Evolutionary conservation across 495 filamentous ascomycete genomes (phyloP).

Genomic region (Podospora pseudoanserina): DNA sequence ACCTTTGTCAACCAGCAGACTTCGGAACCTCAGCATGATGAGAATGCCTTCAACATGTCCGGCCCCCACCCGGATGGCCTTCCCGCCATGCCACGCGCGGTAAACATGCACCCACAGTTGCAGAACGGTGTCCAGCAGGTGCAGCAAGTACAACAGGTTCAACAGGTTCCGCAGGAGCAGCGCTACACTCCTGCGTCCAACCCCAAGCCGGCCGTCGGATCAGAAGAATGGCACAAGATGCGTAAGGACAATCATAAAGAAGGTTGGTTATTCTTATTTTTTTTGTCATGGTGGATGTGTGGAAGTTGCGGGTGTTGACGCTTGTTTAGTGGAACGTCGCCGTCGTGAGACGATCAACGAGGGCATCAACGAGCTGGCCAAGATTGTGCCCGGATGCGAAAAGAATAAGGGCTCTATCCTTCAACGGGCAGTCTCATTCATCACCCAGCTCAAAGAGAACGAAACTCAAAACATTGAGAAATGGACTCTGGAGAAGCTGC

Average conservation of each 20-base stretch:
- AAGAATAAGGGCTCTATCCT: conserved; percentile 99
- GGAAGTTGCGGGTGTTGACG: conserved; percentile 9
- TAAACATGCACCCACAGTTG: conserved; percentile 22
- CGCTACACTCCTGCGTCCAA: conserved; percentile 22
- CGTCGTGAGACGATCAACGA: conserved; percentile 99
- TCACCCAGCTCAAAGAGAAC: conserved; percentile 89
- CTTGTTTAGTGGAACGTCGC: conserved; percentile 77
- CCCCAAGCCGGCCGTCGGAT: conserved; percentile 82
- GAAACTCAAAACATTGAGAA: conserved; percentile 91
- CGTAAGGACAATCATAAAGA: conserved; percentile 99
- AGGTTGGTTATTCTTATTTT: conserved; percentile 53
- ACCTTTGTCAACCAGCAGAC: conserved; percentile 49
- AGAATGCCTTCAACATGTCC: conserved; percentile 30
- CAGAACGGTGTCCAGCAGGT: conserved; percentile 29
- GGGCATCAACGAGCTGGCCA: conserved; percentile 96
- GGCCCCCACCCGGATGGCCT: conserved; percentile 49
- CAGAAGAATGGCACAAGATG: conserved; percentile 97
- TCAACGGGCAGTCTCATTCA: conserved; percentile 90
- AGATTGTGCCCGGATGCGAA: conserved; percentile 95
- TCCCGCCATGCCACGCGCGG: conserved; percentile 36
- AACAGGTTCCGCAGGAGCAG: conserved; percentile 15
- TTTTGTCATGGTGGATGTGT: not conserved
- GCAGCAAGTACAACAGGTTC: conserved; percentile 6
- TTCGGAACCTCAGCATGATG: conserved; percentile 30
- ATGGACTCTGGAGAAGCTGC: conserved; percentile 93